Base-by-base conservation (phyloP, 306 rosid genomes). In the Sicyos edulis region DNA sequence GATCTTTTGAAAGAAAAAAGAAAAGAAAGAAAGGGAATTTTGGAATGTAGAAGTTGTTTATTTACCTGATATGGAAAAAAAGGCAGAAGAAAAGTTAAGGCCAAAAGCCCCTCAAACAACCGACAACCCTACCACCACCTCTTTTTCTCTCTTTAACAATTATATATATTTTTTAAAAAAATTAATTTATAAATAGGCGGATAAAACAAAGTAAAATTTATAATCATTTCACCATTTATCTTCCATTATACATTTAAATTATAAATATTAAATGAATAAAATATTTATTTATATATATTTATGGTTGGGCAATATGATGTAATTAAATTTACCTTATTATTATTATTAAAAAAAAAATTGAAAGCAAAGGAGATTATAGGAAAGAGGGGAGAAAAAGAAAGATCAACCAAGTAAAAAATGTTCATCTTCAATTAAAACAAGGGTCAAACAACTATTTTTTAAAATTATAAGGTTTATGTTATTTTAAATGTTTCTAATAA, bases 21-120 rank as follows among this genome's bases (percentile, higher is more conserved):
- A 37, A 37, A 37, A 37, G 44, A 37, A 37, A 71, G 72, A 70
- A 75, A 85, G 75, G 5, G 86, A 84, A 53, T 83, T 86, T 66
- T 71, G 19, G 88, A 74, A 32, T 65, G 76, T 80, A 32, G 37
- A 32, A 32, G 5, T 32, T 32, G 5, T 79, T 78, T 70, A 71
- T 78, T 81, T 86, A 26, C 92, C 87, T 53, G 52, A 76, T 81
- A 61, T 29, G 78, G 95, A 84, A 64, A 89, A 21, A 72, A 71
- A 88, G 77, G 83, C 72, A 73, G 70, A 71, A 21, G 70, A 79
- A 79, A 78, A 80, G 85, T 78, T 78, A 68, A 26, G 62, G 77
- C 82, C 63, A 65, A 65, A 73, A 32, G 66, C 74, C 74, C 81
- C 84, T 72, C 64, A 80, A 82, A 61, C 83, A 81, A 70, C 92